Evolutionary conservation across 2,329 filamentous ascomycete genomes (phyloP).

Genomic region (Fusarium guadeloupense): DNA sequence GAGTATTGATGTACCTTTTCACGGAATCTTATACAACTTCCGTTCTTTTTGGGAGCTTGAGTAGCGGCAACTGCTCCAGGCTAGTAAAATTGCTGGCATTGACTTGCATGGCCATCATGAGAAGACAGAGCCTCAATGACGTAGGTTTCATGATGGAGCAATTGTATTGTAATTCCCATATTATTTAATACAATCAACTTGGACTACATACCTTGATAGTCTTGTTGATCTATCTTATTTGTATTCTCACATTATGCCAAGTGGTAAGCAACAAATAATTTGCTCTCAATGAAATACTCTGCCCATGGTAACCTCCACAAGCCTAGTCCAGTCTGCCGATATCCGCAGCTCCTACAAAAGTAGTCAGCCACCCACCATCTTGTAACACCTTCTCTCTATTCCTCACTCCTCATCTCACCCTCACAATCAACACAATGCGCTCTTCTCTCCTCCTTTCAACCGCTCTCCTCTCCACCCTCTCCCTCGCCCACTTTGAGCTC

Average conservation of each 20-base stretch:
- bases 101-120: conserved; percentile 15
- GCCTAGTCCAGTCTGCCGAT: conserved; percentile 18
- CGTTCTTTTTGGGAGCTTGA: neutral
- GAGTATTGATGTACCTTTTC: no score
- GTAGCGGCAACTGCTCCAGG: neutral
- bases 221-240: no score
- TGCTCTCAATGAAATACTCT: neutral
- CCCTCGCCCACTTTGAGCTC: conserved; percentile 65
- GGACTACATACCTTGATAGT: no score
- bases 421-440: conserved; percentile 46
- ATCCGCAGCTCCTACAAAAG: conserved; percentile 35
- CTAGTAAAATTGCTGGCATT: conserved; percentile 8
- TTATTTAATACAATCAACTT: no score
- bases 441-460: conserved; percentile 47
- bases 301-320: neutral
- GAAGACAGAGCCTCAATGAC: conserved; percentile 34
- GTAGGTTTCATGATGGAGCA: conserved; percentile 31
- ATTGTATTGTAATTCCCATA: no score
- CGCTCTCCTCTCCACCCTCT: conserved; percentile 51
- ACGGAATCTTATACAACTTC: neutral
- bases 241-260: no score
- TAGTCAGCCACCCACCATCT: conserved; percentile 24
- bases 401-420: neutral
- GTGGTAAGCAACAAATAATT: neutral
- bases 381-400: neutral